phyloP scores from a whole-genome alignment of 179 eudicot species.

The Beta macrorhiza region DNA sequence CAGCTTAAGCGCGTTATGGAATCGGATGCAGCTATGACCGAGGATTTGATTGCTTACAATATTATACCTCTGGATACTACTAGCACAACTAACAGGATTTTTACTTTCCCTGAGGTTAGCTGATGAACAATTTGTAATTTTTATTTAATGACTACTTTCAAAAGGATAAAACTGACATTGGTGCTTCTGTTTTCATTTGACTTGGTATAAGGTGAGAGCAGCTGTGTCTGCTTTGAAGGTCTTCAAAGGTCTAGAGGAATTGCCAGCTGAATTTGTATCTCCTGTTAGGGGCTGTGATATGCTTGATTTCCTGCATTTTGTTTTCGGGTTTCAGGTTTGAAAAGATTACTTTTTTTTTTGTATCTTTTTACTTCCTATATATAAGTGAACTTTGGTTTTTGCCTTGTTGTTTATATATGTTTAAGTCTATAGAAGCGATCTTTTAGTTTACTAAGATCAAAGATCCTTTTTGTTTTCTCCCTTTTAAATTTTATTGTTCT shows the following conservation, averaged over 20 bases:
- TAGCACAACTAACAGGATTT: conserved; percentile 64
- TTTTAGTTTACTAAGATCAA: background rate
- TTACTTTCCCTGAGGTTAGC: conserved; percentile 73
- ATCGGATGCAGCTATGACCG: conserved; percentile 98
- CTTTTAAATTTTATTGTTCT: no score
- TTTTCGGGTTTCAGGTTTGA: conserved; percentile 97
- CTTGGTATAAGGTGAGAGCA: conserved; percentile 72
- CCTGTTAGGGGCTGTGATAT: conserved; percentile 72
- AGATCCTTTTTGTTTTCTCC: background rate
- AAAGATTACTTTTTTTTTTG: background rate
- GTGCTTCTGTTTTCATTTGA: conserved; percentile 15
- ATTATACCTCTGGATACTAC: conserved; percentile 89
- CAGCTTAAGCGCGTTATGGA: conserved; percentile 92
- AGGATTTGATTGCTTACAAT: conserved; percentile 89
- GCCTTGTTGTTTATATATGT: conserved; percentile 1
- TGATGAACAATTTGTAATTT: background rate
- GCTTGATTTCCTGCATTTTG: conserved; percentile 85
- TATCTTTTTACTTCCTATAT: background rate
- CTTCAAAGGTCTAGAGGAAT: conserved; percentile 59
- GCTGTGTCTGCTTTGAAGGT: conserved; percentile 78
- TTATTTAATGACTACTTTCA: background rate
- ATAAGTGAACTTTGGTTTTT: background rate
- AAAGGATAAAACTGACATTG: conserved; percentile 4
- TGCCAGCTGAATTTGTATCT: conserved; percentile 73
- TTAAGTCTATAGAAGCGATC: background rate